A percentile compares a stretch with the other conserved stretches of the same genome.
phyloP scores from a whole-genome alignment of 495 filamentous ascomycete species.

The Penicillium odoratum region DNA sequence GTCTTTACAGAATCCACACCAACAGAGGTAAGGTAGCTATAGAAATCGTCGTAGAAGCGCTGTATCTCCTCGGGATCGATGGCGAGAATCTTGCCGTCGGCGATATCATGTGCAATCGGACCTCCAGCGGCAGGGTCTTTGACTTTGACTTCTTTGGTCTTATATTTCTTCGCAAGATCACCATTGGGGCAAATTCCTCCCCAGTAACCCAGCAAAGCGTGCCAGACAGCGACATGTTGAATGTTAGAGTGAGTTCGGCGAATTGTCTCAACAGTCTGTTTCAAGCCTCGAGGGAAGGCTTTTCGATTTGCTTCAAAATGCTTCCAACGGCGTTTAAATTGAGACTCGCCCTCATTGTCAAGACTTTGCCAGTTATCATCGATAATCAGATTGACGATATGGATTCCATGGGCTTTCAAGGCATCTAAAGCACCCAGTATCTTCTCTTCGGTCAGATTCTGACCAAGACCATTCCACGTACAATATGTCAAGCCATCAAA shows the following conservation, averaged over 20 bases:
- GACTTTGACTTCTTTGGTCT: conserved; percentile 66
- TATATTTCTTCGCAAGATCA: conserved; percentile 72
- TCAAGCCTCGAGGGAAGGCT: conserved; percentile 79
- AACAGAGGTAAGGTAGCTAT: conserved; percentile 66
- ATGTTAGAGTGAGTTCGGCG: conserved; percentile 70
- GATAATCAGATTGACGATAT: conserved; percentile 80
- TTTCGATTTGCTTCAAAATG: conserved; percentile 81
- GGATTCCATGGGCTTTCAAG: conserved; percentile 69
- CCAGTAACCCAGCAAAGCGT: conserved; percentile 95
- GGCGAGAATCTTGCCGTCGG: conserved; percentile 48
- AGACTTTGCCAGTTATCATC: conserved; percentile 97
- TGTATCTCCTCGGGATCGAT: conserved; percentile 71
- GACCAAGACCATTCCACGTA: conserved; percentile 93
- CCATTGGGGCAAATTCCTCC: conserved; percentile 76
- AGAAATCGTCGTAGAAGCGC: conserved; percentile 89
- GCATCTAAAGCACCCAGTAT: conserved; percentile 71
- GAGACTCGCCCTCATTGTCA: conserved; percentile 52
- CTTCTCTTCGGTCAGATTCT: conserved; percentile 75
- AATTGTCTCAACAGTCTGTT: conserved; percentile 64
- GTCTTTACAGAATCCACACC: conserved; percentile 87
- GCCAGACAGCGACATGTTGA: conserved; percentile 89
- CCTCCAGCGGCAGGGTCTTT: conserved; percentile 56
- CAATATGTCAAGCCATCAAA: conserved; percentile 82
- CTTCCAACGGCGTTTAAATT: conserved; percentile 57
- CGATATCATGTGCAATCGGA: conserved; percentile 46